These are phyloP conservation scores for Monilinia vaccinii-corymbosi DNA, from an alignment of 2,329 filamentous ascomycete species.

Conservation along the genomic window DNA sequence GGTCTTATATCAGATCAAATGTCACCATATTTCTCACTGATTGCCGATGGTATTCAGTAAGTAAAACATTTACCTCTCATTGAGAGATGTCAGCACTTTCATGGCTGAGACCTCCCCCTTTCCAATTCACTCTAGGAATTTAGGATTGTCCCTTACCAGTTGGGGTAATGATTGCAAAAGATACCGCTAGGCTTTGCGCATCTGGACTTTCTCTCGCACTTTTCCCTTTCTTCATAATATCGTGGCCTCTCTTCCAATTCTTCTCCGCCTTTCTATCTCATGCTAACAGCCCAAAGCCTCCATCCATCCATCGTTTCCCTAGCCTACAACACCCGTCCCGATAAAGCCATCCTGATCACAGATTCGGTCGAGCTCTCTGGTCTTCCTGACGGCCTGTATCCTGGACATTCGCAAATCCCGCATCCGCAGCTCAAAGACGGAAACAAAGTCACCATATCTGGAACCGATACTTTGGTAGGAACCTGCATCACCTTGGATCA, in stretches of 20 bases:
- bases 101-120: no score
- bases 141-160: neutral
- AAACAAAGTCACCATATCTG: constrained; percentile 40
- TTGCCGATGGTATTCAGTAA: constrained; percentile 42
- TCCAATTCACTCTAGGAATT: no score
- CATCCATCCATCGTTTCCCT: constrained; percentile 41
- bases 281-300: constrained; percentile 22
- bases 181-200: neutral
- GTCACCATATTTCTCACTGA: constrained; percentile 40
- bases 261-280: neutral
- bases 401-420: constrained; percentile 43
- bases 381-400: constrained; percentile 41
- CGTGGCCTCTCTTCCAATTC: neutral
- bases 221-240: neutral
- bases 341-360: constrained; percentile 42
- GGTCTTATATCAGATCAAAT: constrained; percentile 27
- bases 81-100: neutral
- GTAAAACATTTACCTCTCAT: neutral
- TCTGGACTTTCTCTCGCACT: neutral
- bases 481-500: constrained; percentile 42
- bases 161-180: neutral
- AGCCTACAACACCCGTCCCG: constrained; percentile 38
- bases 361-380: constrained; percentile 46
- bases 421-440: constrained; percentile 40
- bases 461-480: constrained; percentile 44